phyloP scores from a whole-genome alignment of 108 stramenopile genomes.

The Stephanodiscus minutulus region DNA sequence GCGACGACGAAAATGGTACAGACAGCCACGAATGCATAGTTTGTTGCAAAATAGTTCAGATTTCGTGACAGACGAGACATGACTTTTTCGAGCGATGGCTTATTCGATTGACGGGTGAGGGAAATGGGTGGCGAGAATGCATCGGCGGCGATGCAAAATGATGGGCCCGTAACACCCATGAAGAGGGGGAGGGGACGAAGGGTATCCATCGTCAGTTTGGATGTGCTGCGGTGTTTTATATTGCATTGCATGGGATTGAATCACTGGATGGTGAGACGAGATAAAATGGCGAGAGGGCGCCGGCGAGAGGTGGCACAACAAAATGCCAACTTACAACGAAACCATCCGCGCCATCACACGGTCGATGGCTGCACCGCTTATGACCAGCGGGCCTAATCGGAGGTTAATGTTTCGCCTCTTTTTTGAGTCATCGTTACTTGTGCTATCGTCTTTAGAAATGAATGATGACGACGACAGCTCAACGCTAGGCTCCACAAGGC shows the following conservation, averaged over 20 bases:
- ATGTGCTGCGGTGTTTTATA: slow-evolving; percentile 35
- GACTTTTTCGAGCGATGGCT: slow-evolving; percentile 66
- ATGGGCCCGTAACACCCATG: slow-evolving; percentile 66
- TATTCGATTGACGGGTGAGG: slow-evolving; percentile 52
- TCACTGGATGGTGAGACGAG: neutral
- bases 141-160: slow-evolving; percentile 74
- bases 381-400: slow-evolving; percentile 36
- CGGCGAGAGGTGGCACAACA: neutral
- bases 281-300: no score
- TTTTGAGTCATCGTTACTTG: slow-evolving; percentile 20
- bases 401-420: slow-evolving; percentile 35
- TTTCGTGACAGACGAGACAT: slow-evolving; percentile 70
- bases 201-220: slow-evolving; percentile 69
- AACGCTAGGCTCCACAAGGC: neutral
- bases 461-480: neutral
- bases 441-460: slow-evolving; percentile 1
- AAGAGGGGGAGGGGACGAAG: slow-evolving; percentile 74
- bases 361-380: slow-evolving; percentile 47
- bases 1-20: slow-evolving; percentile 78
- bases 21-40: slow-evolving; percentile 69
- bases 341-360: slow-evolving; percentile 36
- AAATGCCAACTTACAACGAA: slow-evolving; percentile 31
- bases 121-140: slow-evolving; percentile 75
- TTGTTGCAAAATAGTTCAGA: slow-evolving; percentile 80
- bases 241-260: neutral